Evolutionary conservation across 2,329 filamentous ascomycete species (phyloP).

Genomic region (Botrytis porri): DNA sequence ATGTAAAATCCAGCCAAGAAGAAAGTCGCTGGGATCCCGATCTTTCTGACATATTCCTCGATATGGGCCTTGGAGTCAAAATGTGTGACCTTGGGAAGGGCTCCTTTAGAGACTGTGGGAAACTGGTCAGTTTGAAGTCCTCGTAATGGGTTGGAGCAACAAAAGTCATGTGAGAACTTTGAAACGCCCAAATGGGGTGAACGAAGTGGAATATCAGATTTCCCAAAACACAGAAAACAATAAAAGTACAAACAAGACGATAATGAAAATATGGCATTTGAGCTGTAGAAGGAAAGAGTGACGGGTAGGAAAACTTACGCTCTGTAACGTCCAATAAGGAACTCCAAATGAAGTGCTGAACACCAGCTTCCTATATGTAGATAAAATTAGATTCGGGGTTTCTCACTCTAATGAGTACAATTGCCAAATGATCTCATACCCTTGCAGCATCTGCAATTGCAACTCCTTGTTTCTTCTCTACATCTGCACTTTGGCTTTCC

Average conservation of each 20-base stretch:
- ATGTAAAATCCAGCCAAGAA: slow-evolving; percentile 51
- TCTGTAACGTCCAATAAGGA: slow-evolving; percentile 44
- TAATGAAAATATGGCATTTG: not conserved
- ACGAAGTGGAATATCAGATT: not conserved
- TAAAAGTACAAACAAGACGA: not conserved
- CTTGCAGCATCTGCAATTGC: slow-evolving; percentile 48
- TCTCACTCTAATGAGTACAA: not conserved
- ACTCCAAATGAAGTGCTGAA: slow-evolving; percentile 48
- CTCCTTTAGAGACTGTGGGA: slow-evolving; percentile 41
- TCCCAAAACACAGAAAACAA: not conserved
- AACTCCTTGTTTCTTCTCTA: slow-evolving; percentile 47
- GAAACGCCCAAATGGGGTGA: not conserved
- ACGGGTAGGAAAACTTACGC: slow-evolving; percentile 34
- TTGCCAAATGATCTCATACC: slow-evolving; percentile 28
- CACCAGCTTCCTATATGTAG: slow-evolving; percentile 40
- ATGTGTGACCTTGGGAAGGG: slow-evolving; percentile 42
- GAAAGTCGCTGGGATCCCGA: slow-evolving; percentile 48
- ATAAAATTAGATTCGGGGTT: not conserved
- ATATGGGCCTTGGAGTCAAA: slow-evolving; percentile 42
- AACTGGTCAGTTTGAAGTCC: not conserved
- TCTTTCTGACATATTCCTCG: slow-evolving; percentile 39
- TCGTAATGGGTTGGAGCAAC: not conserved
- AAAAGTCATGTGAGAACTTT: not conserved
- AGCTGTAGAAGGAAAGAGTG: not conserved
- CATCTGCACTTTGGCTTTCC: slow-evolving; percentile 41